Conservation (phyloP, 495 filamentous ascomycete species). For the Amorphotheca resinae region DNA sequence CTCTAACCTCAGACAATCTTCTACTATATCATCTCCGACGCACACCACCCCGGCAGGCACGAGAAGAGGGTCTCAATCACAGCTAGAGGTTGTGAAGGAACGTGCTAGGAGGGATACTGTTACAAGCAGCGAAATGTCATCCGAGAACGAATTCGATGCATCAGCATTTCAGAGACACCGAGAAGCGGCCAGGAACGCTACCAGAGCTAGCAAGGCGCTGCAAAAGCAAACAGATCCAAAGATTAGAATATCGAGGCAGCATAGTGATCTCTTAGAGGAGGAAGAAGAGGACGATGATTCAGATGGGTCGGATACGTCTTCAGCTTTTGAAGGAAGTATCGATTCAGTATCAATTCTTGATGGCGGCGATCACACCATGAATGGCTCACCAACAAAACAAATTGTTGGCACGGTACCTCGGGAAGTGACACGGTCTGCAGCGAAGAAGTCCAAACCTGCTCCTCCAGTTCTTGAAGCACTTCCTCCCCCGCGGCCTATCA, state of each 20-base stretch:
- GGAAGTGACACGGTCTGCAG: constrained; percentile 40
- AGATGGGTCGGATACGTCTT: constrained; percentile 42
- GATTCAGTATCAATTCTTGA: constrained; percentile 42
- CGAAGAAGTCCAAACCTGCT: constrained; percentile 45
- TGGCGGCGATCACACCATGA: constrained; percentile 32
- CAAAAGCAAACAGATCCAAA: constrained; percentile 14
- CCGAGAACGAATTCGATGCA: constrained; percentile 72
- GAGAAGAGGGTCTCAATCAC: constrained; percentile 63
- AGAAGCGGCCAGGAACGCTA: constrained; percentile 24
- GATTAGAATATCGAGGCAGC: constrained; percentile 29
- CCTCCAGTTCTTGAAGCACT: constrained; percentile 59
- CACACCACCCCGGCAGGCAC: constrained; percentile 4
- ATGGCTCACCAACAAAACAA: constrained; percentile 33
- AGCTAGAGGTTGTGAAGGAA: constrained; percentile 60
- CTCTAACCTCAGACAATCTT: constrained; percentile 28
- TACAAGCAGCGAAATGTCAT: constrained; percentile 86
- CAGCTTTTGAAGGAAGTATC: constrained; percentile 39
- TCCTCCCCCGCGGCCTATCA: constrained; percentile 84
- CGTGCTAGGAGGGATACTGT: constrained; percentile 71
- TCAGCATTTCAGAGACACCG: constrained; percentile 46
- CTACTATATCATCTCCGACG: constrained; percentile 23
- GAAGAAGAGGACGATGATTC: constrained; percentile 40
- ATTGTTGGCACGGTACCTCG: constrained; percentile 43
- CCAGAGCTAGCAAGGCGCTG: constrained; percentile 30
- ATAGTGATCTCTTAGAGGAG: constrained; percentile 43